Base-by-base conservation (phyloP, 768 basidiomycete species). In the Lactarius akahatsu region DNA sequence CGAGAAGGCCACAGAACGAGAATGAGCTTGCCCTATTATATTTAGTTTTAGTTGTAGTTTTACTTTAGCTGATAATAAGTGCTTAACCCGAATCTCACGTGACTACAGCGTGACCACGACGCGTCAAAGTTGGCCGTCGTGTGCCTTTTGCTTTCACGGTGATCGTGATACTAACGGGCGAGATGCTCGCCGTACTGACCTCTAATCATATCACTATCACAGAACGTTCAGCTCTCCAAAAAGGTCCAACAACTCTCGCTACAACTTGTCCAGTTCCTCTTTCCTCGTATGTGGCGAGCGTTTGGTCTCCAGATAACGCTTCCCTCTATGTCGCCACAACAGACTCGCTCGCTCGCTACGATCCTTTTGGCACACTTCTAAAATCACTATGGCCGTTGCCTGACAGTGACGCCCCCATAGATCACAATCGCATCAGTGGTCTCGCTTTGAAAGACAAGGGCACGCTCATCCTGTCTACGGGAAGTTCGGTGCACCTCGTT, bases 251-350 rank as follows among this genome's bases (percentile, higher is more conserved):
- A 0, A 78, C 78, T 0, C 73, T 83, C 30, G 75, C 82, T 47
- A 58, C 74, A 34, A 60, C 70, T 5, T 64, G 47, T 62, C 62
- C 63, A 13, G 58, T 40, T 4, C 43, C 65, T 11, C 59, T 50
- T 3, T 73, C 81, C 23, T 81, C 79, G 23, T 78, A 80, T 8
- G 77, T 74, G 6, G 75, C 83, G 30, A 78, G 78, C 64, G 73
- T 79, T 18, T 91, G 90, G 89, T 80, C 86, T 20, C 73, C 79
- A 3, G 85, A 89, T 74, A 85, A 83, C 66, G 74, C 78, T 36
- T 76, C 74, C 65, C 79, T 91, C 28, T 89, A 84, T 71, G 72
- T 91, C 43, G 78, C 85, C 1, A 82, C 81, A 11, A 69, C 77
- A 50, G 73, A 79, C 26, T 74, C 72, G 4, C 81, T 91, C 69